Evolutionary conservation across 768 basidiomycete genomes (phyloP).

Genomic region (Albatrellus ellisii): DNA sequence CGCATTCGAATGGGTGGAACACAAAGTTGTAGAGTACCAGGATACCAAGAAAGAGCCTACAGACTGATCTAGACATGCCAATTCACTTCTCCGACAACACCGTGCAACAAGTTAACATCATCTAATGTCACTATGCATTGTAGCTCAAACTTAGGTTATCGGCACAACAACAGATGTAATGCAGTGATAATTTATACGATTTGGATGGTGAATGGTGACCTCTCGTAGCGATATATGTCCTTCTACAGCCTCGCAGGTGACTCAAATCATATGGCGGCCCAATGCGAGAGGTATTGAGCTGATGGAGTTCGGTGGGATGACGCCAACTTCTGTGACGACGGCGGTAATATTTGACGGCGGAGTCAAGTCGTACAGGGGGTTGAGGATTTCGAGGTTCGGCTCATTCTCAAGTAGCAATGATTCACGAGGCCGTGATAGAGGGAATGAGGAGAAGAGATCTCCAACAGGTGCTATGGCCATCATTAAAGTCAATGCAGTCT

Average conservation of each 20-base stretch:
- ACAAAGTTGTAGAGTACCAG: slow-evolving; percentile 32
- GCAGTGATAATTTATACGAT: slow-evolving; percentile 12
- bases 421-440: slow-evolving; percentile 21
- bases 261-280: slow-evolving; percentile 20
- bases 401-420: slow-evolving; percentile 19
- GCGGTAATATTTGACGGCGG: slow-evolving; percentile 88
- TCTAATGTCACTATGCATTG: too few relatives aligned
- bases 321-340: slow-evolving; percentile 92
- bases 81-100: too few relatives aligned
- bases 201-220: background rate
- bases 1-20: slow-evolving; percentile 59
- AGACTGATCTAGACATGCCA: too few relatives aligned
- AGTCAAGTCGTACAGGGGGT: slow-evolving; percentile 89
- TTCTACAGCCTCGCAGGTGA: background rate
- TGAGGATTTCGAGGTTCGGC: slow-evolving; percentile 61
- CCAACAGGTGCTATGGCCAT: slow-evolving; percentile 18
- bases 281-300: slow-evolving; percentile 70
- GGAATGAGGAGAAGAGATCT: slow-evolving; percentile 22
- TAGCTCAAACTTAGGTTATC: too few relatives aligned
- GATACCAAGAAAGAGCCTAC: slow-evolving; percentile 17
- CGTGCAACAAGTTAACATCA: too few relatives aligned
- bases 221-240: background rate
- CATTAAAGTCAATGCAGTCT: background rate
- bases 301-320: slow-evolving; percentile 89
- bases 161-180: slow-evolving; percentile 4